Evolutionary conservation across 257 asterid genomes (phyloP).

Genomic region (Cordia subcordata): DNA sequence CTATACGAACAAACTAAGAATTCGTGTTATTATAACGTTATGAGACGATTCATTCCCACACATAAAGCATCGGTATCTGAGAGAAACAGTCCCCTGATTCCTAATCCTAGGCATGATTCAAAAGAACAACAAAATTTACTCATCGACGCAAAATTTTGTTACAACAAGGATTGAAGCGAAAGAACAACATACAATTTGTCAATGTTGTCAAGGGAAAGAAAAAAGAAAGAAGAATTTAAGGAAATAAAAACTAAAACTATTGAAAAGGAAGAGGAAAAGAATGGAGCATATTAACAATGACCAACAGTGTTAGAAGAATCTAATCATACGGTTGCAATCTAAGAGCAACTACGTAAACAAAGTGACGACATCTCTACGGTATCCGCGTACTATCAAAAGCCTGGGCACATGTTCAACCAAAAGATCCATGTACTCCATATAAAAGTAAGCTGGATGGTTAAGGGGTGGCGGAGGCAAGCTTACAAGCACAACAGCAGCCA

Average conservation of each 20-base stretch:
- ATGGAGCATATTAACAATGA: not conserved
- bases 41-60: no score
- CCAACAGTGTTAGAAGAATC: not conserved
- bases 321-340: not conserved
- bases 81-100: no score
- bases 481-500: slow-evolving; percentile 95
- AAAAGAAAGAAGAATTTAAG: not conserved
- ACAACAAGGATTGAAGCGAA: not conserved
- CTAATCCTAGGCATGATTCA: not conserved
- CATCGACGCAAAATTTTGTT: not conserved
- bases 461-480: slow-evolving; percentile 93
- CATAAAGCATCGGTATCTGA: no score
- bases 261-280: not conserved
- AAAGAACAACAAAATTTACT: not conserved
- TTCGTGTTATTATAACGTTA: no score
- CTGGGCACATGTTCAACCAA: slow-evolving; percentile 95
- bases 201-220: not conserved
- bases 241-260: not conserved
- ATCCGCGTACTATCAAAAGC: slow-evolving; percentile 88
- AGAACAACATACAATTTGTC: not conserved
- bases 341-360: slow-evolving; percentile 61
- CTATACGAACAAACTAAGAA: no score
- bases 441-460: slow-evolving; percentile 81
- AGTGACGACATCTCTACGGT: slow-evolving; percentile 91
- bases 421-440: slow-evolving; percentile 95